Conservation (phyloP, 495 filamentous ascomycete species). For the Achaetomiella virescens region DNA sequence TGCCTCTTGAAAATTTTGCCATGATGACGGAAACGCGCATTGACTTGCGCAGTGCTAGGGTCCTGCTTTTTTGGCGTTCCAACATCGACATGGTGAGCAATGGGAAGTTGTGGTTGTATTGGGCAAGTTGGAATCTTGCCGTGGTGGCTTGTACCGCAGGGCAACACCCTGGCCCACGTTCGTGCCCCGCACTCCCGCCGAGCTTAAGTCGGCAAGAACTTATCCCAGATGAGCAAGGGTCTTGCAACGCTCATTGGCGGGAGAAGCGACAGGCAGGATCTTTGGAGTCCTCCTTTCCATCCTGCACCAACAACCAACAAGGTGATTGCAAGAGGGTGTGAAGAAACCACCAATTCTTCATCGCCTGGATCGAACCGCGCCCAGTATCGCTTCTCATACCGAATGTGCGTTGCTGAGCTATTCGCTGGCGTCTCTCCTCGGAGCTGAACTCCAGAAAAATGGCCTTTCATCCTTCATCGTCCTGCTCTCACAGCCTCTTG, state of each 20-base stretch:
- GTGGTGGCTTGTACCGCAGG: constrained; percentile 24
- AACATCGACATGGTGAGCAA: not conserved
- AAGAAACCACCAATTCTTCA: constrained; percentile 23
- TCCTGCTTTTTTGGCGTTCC: too few species aligned
- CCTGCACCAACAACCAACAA: constrained; percentile 26
- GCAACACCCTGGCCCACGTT: constrained; percentile 4
- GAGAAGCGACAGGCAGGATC: constrained; percentile 31
- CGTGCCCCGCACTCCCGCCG: constrained; percentile 34
- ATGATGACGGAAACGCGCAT: constrained; percentile 13
- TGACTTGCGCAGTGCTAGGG: not conserved
- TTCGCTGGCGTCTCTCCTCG: not conserved
- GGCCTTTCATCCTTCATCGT: not conserved
- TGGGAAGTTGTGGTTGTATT: not conserved
- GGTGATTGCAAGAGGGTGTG: constrained; percentile 24
- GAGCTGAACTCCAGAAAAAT: too few species aligned
- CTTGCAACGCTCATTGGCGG: constrained; percentile 31
- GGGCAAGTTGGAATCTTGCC: constrained; percentile 3
- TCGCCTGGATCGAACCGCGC: not conserved
- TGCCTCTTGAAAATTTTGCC: constrained; percentile 14
- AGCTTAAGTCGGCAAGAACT: constrained; percentile 24
- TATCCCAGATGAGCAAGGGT: constrained; percentile 33
- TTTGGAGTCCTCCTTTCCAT: constrained; percentile 26
- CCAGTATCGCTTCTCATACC: constrained; percentile 1
- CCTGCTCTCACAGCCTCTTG: not conserved
- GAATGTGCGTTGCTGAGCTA: not conserved